A percentile compares a stretch with the other conserved stretches of the same genome.
Conservation (phyloP, 768 basidiomycete genomes). For the Podaxis sp. region DNA sequence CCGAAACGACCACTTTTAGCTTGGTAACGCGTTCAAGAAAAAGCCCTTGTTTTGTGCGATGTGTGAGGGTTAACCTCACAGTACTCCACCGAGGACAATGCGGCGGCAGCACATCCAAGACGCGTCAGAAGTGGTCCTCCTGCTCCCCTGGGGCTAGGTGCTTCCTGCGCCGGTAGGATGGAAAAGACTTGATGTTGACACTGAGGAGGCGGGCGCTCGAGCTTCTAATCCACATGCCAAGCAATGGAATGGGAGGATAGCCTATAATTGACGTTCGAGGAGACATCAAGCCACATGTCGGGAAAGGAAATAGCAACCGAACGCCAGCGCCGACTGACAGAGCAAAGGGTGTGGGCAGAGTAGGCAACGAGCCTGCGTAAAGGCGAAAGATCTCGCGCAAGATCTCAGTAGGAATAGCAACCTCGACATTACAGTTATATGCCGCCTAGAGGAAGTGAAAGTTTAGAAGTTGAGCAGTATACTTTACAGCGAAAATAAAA, state of each 20-base stretch:
- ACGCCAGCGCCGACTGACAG: neutral
- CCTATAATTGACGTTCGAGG: neutral
- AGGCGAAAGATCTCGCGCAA: neutral
- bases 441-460: too few species aligned
- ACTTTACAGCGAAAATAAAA: too few species aligned
- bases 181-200: constrained; percentile 13
- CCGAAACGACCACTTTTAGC: neutral
- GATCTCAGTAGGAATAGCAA: neutral
- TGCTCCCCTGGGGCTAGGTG: neutral
- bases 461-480: too few species aligned
- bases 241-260: neutral
- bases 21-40: neutral
- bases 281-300: neutral
- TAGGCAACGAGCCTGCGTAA: neutral
- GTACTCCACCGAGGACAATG: neutral
- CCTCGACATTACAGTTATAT: too few species aligned
- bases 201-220: neutral
- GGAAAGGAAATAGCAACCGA: neutral
- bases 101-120: neutral
- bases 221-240: neutral
- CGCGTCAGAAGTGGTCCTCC: neutral
- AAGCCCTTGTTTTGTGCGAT: neutral
- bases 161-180: too few species aligned
- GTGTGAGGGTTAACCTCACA: neutral
- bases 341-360: neutral